A percentile compares a stretch with the other conserved stretches of the same genome.
phyloP scores from a whole-genome alignment of 345 rosid genomes.

The Erucastrum elatum region DNA sequence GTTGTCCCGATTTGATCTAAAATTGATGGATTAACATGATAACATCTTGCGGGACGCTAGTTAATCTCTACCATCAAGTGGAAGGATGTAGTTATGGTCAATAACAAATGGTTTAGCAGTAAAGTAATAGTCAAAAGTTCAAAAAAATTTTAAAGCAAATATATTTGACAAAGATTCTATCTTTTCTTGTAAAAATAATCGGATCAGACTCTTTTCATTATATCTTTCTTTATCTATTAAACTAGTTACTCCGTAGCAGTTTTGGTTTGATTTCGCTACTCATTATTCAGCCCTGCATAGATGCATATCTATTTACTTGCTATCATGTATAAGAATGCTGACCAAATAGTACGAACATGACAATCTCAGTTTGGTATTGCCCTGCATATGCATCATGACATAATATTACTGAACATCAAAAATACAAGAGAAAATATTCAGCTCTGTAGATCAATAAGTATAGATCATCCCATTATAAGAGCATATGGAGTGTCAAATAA shows the following conservation, averaged over 20 bases:
- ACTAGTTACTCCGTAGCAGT: constrained; percentile 62
- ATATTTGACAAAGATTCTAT: too few species aligned
- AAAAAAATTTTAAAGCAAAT: too few species aligned
- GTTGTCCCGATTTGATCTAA: background rate
- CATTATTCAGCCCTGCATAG: constrained; percentile 60
- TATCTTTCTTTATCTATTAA: constrained; percentile 52
- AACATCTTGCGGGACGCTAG: background rate
- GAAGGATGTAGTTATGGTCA: background rate
- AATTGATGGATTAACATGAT: background rate
- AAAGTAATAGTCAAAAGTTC: background rate
- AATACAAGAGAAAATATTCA: background rate
- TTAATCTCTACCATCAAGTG: background rate
- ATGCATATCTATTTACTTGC: background rate
- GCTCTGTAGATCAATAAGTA: too few species aligned
- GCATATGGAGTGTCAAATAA: too few species aligned
- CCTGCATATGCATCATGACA: background rate
- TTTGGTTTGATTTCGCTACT: constrained; percentile 53
- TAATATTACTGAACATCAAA: background rate
- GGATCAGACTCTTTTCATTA: constrained; percentile 50
- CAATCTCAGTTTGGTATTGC: background rate
- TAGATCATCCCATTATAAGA: too few species aligned
- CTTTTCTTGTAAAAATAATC: constrained; percentile 27
- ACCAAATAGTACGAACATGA: background rate
- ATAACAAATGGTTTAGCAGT: background rate
- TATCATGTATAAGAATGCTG: background rate